Base-by-base conservation (phyloP, 1,139 yeast genomes). In the Yamadazyma conglobata region DNA sequence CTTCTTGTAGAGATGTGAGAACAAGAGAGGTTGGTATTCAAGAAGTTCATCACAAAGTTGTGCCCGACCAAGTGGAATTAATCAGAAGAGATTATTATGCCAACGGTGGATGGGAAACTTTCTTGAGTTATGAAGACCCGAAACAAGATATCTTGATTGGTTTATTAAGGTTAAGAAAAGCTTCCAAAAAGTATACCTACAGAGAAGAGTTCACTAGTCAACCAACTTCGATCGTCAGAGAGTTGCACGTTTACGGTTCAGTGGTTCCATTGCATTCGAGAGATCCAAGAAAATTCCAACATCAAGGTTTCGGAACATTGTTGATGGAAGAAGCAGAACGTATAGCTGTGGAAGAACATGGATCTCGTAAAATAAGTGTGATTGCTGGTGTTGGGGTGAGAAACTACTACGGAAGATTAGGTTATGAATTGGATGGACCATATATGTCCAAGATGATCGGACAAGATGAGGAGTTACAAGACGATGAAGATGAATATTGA, bases 101-200 rank as follows among this genome's bases (percentile, higher is more conserved):
- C 27, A 91, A 91, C 51, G 98, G 95, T 22, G 98, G 99, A 19
- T 91, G 99, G 99, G 97, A 91, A 61, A 91, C 99, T 0, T 91
- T 91, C 53, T 64, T 91, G 42, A 81, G 95, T 19, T 91, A 93
- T 56, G 99, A 91, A 59, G 98, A 93, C 59, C 98, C 98, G 28
- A 85, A 86, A 57, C 91, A 91, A 58, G 99, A 91, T 60, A 91
- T 91, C 39, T 70, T 91, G 44, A 87, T 91, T 58, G 99, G 98
- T 9, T 68, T 91, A 35, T 65, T 91, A 39, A 73, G 99, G 46
- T 71, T 91, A 39, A 75, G 99, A 50, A 80, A 86, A 56, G 94
- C 97, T 17, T 75, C 94, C 1, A 85, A 87, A 57, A 84, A 85
- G 50, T 79, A 88, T 50, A 88, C 97, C 4, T 93, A 78, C 60